Base-by-base conservation (phyloP, 306 rosid species). In the Gillenia trifoliata region DNA sequence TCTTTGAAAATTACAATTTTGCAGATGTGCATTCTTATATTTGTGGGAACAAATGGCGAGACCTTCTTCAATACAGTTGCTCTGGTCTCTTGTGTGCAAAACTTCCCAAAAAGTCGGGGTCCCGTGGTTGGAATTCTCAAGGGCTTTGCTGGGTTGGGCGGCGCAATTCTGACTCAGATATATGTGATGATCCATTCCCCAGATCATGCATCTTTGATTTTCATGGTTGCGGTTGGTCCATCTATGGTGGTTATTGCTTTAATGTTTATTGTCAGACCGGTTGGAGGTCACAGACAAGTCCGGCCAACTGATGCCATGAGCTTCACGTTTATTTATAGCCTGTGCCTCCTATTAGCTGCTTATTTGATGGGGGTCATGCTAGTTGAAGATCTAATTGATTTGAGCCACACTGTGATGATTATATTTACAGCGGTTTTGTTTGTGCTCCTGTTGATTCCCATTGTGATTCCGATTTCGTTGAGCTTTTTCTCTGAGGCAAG, bases 31-130 rank as follows among this genome's bases (percentile, higher is more conserved):
- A 52, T 82, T 81, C 94, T 88, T 65, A 86, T 94, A 73, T 94
- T 91, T 64, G 80, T 94, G 62, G 98, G 97, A 78, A 91, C 98
- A 57, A 94, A 94, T 69, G 97, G 98, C 22, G 97, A 91, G 85
- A 91, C 97, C 66, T 94, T 89, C 93, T 94, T 91, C 88, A 94
- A 94, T 81, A 94, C 97, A 38, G 96, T 83, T 82, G 78, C 97
- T 72, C 83, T 94, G 9, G 97, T 94, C 57, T 86, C 99, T 67
- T 87, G 96, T 61, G 93, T 94, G 55, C 97, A 94, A 86, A 94
- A 92, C 81, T 94, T 94, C 76, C 99, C 99, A 20, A 91, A 92
- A 84, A 94, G 93, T 73, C 82, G 97, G 45, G 99, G 99, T 36
- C 97, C 95, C 0, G 85, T 94, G 45, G 99, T 94, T 6, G 99